Evolutionary conservation across 2,329 filamentous ascomycete species (phyloP).

Genomic region (Calonectria montana): DNA sequence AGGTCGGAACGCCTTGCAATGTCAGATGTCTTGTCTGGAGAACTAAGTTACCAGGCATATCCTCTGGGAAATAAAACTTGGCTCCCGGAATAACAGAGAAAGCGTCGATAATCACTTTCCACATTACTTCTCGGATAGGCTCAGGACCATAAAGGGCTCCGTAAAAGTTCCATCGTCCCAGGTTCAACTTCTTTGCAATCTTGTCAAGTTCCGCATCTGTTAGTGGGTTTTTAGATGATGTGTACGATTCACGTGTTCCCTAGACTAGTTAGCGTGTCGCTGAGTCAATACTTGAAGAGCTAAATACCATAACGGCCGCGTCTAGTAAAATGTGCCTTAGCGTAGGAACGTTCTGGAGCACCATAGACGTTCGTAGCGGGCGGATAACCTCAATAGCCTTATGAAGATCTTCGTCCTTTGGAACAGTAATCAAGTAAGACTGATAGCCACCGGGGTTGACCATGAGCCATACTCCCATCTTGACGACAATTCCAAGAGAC

Average conservation of each 20-base stretch:
- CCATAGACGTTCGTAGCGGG: constrained; percentile 32
- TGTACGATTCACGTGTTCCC: constrained; percentile 20
- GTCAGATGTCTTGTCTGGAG: constrained; percentile 30
- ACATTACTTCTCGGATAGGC: constrained; percentile 29
- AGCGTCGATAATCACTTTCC: constrained; percentile 27
- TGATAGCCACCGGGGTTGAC: constrained; percentile 26
- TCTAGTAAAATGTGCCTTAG: constrained; percentile 33
- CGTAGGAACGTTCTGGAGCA: constrained; percentile 36
- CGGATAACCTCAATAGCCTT: constrained; percentile 35
- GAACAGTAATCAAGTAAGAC: constrained; percentile 35
- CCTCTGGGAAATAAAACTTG: constrained; percentile 37
- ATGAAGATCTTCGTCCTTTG: constrained; percentile 33
- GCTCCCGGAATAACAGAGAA: constrained; percentile 33
- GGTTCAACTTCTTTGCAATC: constrained; percentile 32
- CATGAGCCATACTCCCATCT: constrained; percentile 24
- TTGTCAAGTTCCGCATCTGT: constrained; percentile 26
- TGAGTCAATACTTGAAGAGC: neutral
- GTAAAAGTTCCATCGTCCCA: constrained; percentile 39
- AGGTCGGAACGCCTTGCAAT: constrained; percentile 30
- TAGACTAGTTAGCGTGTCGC: neutral
- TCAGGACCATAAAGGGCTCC: constrained; percentile 36
- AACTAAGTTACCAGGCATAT: constrained; percentile 25
- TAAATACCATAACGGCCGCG: constrained; percentile 26
- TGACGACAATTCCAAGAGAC: constrained; percentile 16
- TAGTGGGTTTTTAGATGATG: constrained; percentile 12